Evolutionary conservation across 306 rosid species (phyloP).

Genomic region (Dryas drummondii): DNA sequence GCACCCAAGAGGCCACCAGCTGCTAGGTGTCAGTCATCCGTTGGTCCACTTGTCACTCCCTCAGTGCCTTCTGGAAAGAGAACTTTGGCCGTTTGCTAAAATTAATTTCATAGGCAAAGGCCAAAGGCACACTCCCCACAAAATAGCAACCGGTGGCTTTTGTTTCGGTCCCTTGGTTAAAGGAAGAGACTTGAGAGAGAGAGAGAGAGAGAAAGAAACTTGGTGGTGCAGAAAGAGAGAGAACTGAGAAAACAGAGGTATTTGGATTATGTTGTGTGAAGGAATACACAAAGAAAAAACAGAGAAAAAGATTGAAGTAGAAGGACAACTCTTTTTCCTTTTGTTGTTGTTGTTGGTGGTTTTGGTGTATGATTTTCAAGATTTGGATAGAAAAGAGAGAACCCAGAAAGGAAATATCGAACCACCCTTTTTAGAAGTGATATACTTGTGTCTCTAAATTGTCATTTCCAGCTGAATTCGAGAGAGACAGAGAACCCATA

Average conservation of each 20-base stretch:
- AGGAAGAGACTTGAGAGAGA: not conserved
- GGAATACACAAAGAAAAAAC: not conserved
- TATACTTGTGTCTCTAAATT: not conserved
- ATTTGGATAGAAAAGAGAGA: slow-evolving; percentile 2
- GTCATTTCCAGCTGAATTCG: not conserved
- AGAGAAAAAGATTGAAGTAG: not conserved
- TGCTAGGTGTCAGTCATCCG: slow-evolving; percentile 19
- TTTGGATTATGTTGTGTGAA: not conserved
- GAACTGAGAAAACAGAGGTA: not conserved
- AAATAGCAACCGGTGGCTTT: slow-evolving; percentile 37
- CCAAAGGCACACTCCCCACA: not conserved
- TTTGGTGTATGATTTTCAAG: not conserved
- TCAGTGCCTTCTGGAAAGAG: not conserved
- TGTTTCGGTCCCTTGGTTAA: slow-evolving; percentile 25
- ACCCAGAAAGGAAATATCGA: slow-evolving; percentile 5
- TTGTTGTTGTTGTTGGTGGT: not conserved
- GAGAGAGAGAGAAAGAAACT: not conserved
- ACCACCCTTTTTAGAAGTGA: not conserved
- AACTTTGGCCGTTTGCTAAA: slow-evolving; percentile 25
- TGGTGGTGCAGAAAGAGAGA: not conserved
- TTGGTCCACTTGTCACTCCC: slow-evolving; percentile 34
- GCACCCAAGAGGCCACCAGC: slow-evolving; percentile 1
- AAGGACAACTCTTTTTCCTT: not conserved
- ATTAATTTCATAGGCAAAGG: not conserved
- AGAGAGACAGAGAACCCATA: not conserved